A percentile compares a stretch with the other conserved stretches of the same genome.
Conservation (phyloP, 176 grass and related monocot genomes). For the Elymus sibiricus region DNA sequence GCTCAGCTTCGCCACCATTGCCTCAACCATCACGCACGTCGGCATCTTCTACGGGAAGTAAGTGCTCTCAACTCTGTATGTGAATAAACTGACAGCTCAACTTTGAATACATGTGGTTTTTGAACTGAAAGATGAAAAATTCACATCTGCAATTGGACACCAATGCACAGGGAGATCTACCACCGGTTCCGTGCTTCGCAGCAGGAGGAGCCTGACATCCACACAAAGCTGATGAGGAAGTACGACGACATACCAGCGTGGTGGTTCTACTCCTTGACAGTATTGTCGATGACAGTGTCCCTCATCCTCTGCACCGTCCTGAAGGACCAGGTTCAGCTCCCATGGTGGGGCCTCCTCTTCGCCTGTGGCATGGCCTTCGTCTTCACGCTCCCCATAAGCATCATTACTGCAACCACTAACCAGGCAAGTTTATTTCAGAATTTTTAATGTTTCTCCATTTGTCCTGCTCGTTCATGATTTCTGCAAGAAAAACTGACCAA, state of each 20-base stretch:
- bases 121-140: slow-evolving; percentile 16
- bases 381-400: slow-evolving; percentile 78
- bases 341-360: slow-evolving; percentile 76
- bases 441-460: not conserved
- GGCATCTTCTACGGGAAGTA: no score
- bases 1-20: no score
- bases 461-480: not conserved
- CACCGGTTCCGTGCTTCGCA: slow-evolving; percentile 45
- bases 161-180: slow-evolving; percentile 64
- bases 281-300: slow-evolving; percentile 28
- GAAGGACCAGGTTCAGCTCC: slow-evolving; percentile 70
- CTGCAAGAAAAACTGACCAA: not conserved
- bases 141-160: not conserved
- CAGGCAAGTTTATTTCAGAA: slow-evolving; percentile 46
- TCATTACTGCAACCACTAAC: slow-evolving; percentile 84
- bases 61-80: not conserved
- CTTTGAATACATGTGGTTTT: not conserved
- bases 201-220: slow-evolving; percentile 58
- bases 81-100: not conserved
- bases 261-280: slow-evolving; percentile 77
- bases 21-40: no score
- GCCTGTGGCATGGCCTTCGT: slow-evolving; percentile 80
- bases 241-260: slow-evolving; percentile 71
- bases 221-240: slow-evolving; percentile 66
- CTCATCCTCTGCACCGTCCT: slow-evolving; percentile 67